Conservation (phyloP, 352 stramenopile species). For the Plasmopara halstedii region DNA sequence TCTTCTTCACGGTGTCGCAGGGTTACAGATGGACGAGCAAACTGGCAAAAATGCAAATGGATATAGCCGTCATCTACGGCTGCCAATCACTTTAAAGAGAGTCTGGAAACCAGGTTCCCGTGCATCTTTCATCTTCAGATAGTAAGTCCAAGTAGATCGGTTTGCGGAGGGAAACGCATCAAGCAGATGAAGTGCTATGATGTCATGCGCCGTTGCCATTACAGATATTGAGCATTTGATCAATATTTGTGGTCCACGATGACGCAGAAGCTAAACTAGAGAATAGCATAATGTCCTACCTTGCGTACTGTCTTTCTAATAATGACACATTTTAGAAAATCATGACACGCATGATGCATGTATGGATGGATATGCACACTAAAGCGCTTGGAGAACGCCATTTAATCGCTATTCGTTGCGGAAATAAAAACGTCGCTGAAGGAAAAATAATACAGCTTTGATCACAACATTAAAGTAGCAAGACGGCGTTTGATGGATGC, state of each 20-base stretch:
- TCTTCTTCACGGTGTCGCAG: conserved; percentile 21
- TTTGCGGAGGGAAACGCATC: conserved; percentile 8
- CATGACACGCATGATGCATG: too few relatives aligned
- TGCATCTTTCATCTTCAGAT: conserved; percentile 2
- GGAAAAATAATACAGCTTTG: neutral
- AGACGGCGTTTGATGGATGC: too few relatives aligned
- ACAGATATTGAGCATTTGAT: neutral
- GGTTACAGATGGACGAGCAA: conserved; percentile 3
- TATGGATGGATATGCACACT: too few relatives aligned
- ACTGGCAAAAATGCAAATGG: conserved; percentile 30
- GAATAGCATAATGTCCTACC: too few relatives aligned
- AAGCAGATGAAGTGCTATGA: conserved; percentile 21
- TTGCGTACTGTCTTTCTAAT: too few relatives aligned
- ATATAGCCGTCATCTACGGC: neutral
- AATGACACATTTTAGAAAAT: too few relatives aligned
- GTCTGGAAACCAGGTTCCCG: conserved; percentile 10
- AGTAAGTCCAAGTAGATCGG: conserved; percentile 11
- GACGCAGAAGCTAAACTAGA: conserved; percentile 20
- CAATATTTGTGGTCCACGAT: conserved; percentile 9
- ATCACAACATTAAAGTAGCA: neutral
- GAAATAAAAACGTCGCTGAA: neutral
- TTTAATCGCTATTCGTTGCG: neutral
- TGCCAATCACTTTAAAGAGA: conserved; percentile 5
- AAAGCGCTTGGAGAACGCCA: conserved; percentile 3
- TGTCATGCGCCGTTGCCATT: conserved; percentile 23